Evolutionary conservation across 1,284 basidiomycete genomes (phyloP), one percentile per base, ranked within the genome.

Genomic region (Cutaneotrichosporon dermatis): DNA sequence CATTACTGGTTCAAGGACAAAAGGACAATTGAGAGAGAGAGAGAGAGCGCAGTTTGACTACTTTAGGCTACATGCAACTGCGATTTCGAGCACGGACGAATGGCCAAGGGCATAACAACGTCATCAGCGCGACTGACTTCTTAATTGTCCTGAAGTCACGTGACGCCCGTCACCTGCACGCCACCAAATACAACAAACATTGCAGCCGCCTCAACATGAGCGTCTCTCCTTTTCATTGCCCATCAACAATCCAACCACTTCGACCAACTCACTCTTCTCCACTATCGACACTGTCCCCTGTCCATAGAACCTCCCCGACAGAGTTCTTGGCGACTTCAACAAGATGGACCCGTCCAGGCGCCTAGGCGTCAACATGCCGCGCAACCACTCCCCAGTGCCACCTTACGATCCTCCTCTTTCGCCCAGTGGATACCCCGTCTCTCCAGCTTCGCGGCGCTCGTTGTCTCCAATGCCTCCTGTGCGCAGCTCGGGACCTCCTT

Each of bases 351-450:
- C 55, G 10, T 34, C 35, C 10, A 13, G 56, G 51, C 42, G 56
- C 39, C 8, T 40, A 12, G 33, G 33, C 34, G 54, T 39, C 34
- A 41, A 52, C 39, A 44, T 34, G 48, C 45, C 54, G 13, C 48
- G 58, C 25, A 57, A 64, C 59, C 12, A 55, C 33, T 63, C 59
- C 15, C 62, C 62, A 25, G 62, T 59, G 16, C 62, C 62, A 3
- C 62, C 59, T 1, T 63, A 63, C 16, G 58, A 59, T 33, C 55
- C 46, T 9, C 42, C 49, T n/a, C 16, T 16, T 25, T 44, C 58
- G 11, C 41, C 51, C 40, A 42, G 10, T 45, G 42, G 55, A 7
- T 54, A 51, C 48, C 43, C 49, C 1, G 34, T 48, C 1, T 41
- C 60, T 1, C 54, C 53, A 0, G n/a, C 8, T 12, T 15, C 50